Conservation (phyloP, 768 basidiomycete species). For the Tricholoma hemisulphureum region DNA sequence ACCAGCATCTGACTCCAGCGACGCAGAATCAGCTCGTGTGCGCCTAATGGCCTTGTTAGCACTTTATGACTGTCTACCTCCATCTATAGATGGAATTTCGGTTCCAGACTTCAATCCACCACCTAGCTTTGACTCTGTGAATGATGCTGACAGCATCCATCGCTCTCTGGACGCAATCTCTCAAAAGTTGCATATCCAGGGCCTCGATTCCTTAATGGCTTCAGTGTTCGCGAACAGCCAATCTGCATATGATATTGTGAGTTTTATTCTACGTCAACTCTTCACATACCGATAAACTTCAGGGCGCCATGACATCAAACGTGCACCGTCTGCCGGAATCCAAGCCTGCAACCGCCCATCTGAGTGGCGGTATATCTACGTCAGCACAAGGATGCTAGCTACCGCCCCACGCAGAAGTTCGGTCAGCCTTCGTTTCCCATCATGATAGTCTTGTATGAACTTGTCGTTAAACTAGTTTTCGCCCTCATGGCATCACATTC, state of each 20-base stretch:
- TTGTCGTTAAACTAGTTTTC: no score
- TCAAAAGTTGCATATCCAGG: constrained; percentile 9
- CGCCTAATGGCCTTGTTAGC: constrained; percentile 19
- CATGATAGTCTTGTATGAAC: no score
- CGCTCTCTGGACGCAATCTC: constrained; percentile 14
- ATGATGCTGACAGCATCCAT: constrained; percentile 14
- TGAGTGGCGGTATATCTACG: neutral
- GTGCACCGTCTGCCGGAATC: neutral
- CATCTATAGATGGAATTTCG: constrained; percentile 13
- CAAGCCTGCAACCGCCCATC: neutral
- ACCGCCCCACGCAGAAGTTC: no score
- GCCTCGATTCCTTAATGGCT: neutral
- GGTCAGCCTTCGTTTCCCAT: no score
- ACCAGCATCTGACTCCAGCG: constrained; percentile 6
- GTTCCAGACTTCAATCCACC: constrained; percentile 20
- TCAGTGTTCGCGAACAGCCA: neutral
- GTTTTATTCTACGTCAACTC: neutral
- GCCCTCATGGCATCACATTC: no score
- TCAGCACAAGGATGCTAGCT: no score
- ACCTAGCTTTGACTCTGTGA: constrained; percentile 11
- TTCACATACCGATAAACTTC: no score
- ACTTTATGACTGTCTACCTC: constrained; percentile 19
- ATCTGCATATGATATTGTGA: neutral
- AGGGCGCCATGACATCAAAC: neutral
- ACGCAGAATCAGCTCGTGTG: constrained; percentile 12